Evolutionary conservation across 2,329 filamentous ascomycete genomes (phyloP).

Genomic region (Chrysoporthe cubensis): DNA sequence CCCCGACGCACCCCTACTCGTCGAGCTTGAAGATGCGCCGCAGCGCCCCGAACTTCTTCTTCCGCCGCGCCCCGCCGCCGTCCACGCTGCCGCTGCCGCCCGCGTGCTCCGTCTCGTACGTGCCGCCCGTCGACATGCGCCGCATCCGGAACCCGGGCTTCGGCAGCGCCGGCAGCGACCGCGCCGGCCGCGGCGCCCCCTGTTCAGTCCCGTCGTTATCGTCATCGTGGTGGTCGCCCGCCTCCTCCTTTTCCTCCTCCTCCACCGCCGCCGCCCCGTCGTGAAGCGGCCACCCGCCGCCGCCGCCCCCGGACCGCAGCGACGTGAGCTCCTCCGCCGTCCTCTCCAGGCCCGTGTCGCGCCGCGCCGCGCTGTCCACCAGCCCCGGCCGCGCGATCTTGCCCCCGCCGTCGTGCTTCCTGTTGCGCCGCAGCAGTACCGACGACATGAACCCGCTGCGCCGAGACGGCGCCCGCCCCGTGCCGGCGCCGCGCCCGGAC

Average conservation of each 20-base stretch:
- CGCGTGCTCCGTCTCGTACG: conserved; percentile 24
- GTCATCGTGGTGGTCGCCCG: conserved; percentile 36
- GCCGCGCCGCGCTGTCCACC: conserved; percentile 61
- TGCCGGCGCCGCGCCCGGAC: conserved; percentile 43
- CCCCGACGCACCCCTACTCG: conserved; percentile 40
- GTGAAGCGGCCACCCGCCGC: not conserved
- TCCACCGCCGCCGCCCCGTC: not conserved
- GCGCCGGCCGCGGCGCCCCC: conserved; percentile 26
- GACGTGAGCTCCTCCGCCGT: conserved; percentile 56
- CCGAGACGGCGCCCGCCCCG: conserved; percentile 17
- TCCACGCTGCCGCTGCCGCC: conserved; percentile 29
- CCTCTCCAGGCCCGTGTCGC: conserved; percentile 66
- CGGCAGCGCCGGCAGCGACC: conserved; percentile 23
- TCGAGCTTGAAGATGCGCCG: conserved; percentile 66
- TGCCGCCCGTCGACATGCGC: conserved; percentile 37
- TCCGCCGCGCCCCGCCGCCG: conserved; percentile 40
- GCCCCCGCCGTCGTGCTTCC: conserved; percentile 56
- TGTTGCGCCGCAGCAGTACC: conserved; percentile 67
- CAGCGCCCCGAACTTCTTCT: conserved; percentile 71
- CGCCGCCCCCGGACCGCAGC: conserved; percentile 43
- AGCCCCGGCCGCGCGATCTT: conserved; percentile 58
- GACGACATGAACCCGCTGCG: conserved; percentile 58
- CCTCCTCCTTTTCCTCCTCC: conserved; percentile 13
- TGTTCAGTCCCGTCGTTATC: conserved; percentile 39
- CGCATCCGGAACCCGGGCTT: conserved; percentile 41